Percentiles rank a stretch among this genome's conserved stretches.
Evolutionary conservation across 257 asterid genomes (phyloP).

Genomic region (Avicennia marina): DNA sequence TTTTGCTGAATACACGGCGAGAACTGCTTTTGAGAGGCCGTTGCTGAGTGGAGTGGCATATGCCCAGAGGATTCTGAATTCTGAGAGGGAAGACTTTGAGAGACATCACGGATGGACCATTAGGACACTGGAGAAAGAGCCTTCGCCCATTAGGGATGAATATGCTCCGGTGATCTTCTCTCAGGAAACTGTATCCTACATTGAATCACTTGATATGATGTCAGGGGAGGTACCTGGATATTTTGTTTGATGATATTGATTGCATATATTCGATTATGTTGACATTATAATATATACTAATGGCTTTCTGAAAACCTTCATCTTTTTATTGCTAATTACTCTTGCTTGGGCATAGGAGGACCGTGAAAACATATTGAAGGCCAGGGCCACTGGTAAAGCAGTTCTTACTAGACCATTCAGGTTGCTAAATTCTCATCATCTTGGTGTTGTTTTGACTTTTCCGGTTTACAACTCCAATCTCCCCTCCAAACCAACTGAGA

Average conservation of each 20-base stretch:
- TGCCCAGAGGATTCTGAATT: constrained; percentile 68
- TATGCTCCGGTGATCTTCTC: constrained; percentile 87
- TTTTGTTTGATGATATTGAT: too few species aligned
- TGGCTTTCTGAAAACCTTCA: too few species aligned
- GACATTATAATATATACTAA: too few species aligned
- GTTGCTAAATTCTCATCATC: constrained; percentile 73
- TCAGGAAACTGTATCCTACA: constrained; percentile 85
- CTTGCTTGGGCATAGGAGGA: constrained; percentile 59
- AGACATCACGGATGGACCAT: constrained; percentile 77
- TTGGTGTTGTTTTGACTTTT: constrained; percentile 90
- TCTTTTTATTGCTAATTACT: too few species aligned
- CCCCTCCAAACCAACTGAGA: constrained; percentile 50
- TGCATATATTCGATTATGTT: too few species aligned
- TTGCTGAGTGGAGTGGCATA: constrained; percentile 86
- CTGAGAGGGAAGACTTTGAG: constrained; percentile 75
- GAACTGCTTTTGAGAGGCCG: constrained; percentile 94
- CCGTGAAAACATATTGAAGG: constrained; percentile 86
- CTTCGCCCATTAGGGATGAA: constrained; percentile 82
- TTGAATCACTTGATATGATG: constrained; percentile 91
- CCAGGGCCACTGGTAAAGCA: constrained; percentile 85
- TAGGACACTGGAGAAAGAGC: constrained; percentile 72
- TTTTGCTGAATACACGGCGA: constrained; percentile 87
- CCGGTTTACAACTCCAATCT: constrained; percentile 77
- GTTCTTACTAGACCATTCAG: constrained; percentile 90
- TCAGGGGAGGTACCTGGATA: constrained; percentile 70